Evolutionary conservation across 2,329 filamentous ascomycete genomes (phyloP).

Genomic region (Pseudocercospora ulei): DNA sequence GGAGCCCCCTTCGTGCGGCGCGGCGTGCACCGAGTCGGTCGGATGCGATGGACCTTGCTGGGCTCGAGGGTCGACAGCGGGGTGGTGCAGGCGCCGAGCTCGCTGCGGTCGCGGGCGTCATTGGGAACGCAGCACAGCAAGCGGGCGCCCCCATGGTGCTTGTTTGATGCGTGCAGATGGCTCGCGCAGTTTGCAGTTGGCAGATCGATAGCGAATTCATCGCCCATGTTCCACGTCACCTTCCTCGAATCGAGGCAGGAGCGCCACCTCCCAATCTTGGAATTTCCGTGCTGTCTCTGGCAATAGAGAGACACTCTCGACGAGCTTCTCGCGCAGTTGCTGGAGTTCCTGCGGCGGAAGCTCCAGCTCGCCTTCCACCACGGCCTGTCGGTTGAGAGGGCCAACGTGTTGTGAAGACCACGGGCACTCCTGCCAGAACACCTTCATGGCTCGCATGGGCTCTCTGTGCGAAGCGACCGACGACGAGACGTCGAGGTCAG

Average conservation of each 20-base stretch:
- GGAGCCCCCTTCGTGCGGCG: not conserved
- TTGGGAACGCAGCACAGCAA: not conserved
- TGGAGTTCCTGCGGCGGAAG: conserved; percentile 21
- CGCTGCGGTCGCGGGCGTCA: not conserved
- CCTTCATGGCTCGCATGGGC: conserved; percentile 47
- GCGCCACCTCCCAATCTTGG: conserved; percentile 22
- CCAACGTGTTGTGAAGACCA: conserved; percentile 12
- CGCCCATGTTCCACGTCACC: conserved; percentile 11
- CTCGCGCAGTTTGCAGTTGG: too few relatives aligned
- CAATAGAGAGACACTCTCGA: conserved; percentile 24
- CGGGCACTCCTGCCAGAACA: conserved; percentile 42
- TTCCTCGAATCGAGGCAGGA: conserved; percentile 18
- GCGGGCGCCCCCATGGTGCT: conserved; percentile 1
- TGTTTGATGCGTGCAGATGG: not conserved
- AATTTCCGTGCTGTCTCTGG: conserved; percentile 22
- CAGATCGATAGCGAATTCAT: not conserved
- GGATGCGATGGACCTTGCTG: not conserved
- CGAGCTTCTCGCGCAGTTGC: conserved; percentile 40
- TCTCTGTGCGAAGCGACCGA: conserved; percentile 31
- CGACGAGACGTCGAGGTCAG: conserved; percentile 49
- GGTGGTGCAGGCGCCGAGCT: not conserved
- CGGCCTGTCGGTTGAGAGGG: conserved; percentile 16
- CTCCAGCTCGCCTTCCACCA: conserved; percentile 29
- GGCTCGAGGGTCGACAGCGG: too few relatives aligned
- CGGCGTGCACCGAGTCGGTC: not conserved